phyloP scores from a whole-genome alignment of 495 filamentous ascomycete species.

The Parathielavia appendiculata region DNA sequence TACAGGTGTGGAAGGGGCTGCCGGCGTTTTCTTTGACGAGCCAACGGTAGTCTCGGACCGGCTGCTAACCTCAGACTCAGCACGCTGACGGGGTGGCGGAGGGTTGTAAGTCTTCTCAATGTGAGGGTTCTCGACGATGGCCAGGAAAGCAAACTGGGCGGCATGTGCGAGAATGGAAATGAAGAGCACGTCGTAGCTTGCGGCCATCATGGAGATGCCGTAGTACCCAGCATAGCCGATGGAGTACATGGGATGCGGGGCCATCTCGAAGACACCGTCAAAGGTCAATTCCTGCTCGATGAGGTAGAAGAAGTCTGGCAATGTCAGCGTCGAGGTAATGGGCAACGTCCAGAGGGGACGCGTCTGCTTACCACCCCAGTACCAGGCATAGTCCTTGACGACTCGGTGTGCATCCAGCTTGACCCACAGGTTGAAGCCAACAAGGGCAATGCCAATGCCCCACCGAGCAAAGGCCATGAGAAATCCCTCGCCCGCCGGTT shows the following conservation, averaged over 20 bases:
- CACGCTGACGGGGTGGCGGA: slow-evolving; percentile 66
- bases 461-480: slow-evolving; percentile 69
- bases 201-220: slow-evolving; percentile 96
- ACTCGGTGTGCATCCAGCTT: slow-evolving; percentile 96
- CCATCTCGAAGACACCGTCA: slow-evolving; percentile 98
- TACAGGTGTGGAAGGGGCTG: slow-evolving; percentile 41
- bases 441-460: slow-evolving; percentile 70
- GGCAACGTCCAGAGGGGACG: neutral
- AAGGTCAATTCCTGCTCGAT: slow-evolving; percentile 97
- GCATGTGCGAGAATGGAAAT: slow-evolving; percentile 94
- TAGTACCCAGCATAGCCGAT: slow-evolving; percentile 98
- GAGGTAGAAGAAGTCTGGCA: slow-evolving; percentile 87
- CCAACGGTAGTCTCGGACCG: slow-evolving; percentile 17
- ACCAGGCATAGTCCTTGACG: slow-evolving; percentile 99
- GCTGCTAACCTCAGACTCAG: slow-evolving; percentile 36
- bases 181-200: slow-evolving; percentile 93
- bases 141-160: slow-evolving; percentile 88
- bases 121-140: slow-evolving; percentile 88
- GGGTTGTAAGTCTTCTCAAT: slow-evolving; percentile 98
- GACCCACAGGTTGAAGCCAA: slow-evolving; percentile 97
- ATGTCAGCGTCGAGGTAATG: slow-evolving; percentile 11
- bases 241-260: slow-evolving; percentile 98
- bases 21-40: slow-evolving; percentile 15
- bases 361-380: slow-evolving; percentile 66
- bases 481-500: slow-evolving; percentile 64